phyloP scores from a whole-genome alignment of 164 flowering plant genomes.

The Magnolia sinica region DNA sequence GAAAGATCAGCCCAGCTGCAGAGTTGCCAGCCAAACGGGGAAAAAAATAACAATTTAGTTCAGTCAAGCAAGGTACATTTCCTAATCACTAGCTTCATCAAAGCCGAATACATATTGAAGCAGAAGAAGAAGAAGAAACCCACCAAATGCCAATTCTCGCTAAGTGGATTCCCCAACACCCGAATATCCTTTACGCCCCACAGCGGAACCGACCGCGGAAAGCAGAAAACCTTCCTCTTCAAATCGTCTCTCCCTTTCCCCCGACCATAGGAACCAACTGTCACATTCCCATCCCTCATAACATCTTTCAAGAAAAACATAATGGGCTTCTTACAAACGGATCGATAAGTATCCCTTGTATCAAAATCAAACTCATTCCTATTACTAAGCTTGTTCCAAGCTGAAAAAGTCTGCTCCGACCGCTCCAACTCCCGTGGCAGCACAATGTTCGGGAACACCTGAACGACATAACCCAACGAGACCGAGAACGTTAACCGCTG shows the following conservation, averaged over 20 bases:
- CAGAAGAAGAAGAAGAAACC: slow-evolving; percentile 9
- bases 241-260: slow-evolving; percentile 36
- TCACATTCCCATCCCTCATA: slow-evolving; percentile 33
- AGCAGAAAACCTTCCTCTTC: slow-evolving; percentile 55
- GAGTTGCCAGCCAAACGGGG: neutral
- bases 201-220: slow-evolving; percentile 43
- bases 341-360: slow-evolving; percentile 34
- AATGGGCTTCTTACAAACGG: slow-evolving; percentile 55
- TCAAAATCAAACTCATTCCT: slow-evolving; percentile 61
- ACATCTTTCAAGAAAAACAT: slow-evolving; percentile 51
- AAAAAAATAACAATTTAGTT: neutral
- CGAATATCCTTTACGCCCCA: slow-evolving; percentile 33
- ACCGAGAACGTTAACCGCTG: slow-evolving; percentile 43
- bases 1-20: too few relatives aligned
- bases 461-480: slow-evolving; percentile 59
- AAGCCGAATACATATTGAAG: neutral
- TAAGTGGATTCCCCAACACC: slow-evolving; percentile 40
- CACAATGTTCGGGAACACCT: slow-evolving; percentile 54
- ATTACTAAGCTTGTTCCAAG: slow-evolving; percentile 48
- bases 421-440: slow-evolving; percentile 57
- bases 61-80: neutral
- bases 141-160: slow-evolving; percentile 58
- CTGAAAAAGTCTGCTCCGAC: slow-evolving; percentile 52
- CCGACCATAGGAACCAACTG: slow-evolving; percentile 44
- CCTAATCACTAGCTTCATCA: neutral